Percentiles rank a stretch among this genome's conserved stretches.
Conservation (phyloP, 2,329 filamentous ascomycete genomes). For the Aspergillus amoenus region DNA sequence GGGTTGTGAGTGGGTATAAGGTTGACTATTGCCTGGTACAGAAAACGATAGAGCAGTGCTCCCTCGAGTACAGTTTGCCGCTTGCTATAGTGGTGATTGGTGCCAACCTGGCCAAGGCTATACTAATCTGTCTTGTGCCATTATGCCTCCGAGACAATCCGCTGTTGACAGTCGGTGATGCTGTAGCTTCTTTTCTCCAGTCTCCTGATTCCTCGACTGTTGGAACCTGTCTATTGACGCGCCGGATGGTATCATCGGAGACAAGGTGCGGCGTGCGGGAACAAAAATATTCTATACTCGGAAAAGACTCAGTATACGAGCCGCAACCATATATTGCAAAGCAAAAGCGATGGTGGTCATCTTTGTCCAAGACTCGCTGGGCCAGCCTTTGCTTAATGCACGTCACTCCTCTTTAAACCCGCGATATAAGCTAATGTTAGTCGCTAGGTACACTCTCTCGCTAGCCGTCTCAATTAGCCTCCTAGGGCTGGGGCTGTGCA, state of each 20-base stretch:
- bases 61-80: slow-evolving; percentile 18
- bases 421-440: too few relatives aligned
- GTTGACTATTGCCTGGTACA: slow-evolving; percentile 16
- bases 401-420: neutral
- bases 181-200: too few relatives aligned
- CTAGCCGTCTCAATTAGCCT: neutral
- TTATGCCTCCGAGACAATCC: neutral
- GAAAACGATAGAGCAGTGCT: slow-evolving; percentile 18
- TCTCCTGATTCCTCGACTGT: too few relatives aligned
- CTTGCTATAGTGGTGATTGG: slow-evolving; percentile 18
- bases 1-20: slow-evolving; percentile 1
- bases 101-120: slow-evolving; percentile 14
- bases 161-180: too few relatives aligned
- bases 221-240: too few relatives aligned
- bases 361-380: neutral
- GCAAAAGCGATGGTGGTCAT: neutral
- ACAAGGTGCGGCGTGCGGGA: too few relatives aligned
- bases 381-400: neutral
- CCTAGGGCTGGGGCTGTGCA: neutral
- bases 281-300: too few relatives aligned
- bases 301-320: neutral
- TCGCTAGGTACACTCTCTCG: neutral
- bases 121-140: neutral
- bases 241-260: too few relatives aligned
- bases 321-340: neutral